These are phyloP conservation scores for Cercophora newfieldiana DNA, from an alignment of 495 filamentous ascomycete genomes.

Conservation along the genomic window DNA sequence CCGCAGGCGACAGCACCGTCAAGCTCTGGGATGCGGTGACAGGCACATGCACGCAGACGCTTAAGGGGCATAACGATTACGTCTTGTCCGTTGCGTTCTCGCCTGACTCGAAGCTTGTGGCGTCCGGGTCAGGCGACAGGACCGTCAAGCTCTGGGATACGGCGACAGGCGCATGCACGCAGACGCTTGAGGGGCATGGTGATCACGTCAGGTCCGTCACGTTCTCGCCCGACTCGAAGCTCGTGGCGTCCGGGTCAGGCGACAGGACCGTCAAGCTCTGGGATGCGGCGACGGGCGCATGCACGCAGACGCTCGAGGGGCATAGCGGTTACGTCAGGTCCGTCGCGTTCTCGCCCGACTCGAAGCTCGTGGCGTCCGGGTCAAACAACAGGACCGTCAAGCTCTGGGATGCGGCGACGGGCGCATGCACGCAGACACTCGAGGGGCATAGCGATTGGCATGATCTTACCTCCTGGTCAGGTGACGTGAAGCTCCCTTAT, in stretches of 20 bases:
- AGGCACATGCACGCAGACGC: conserved; percentile 20
- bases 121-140: conserved; percentile 32
- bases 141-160: conserved; percentile 34
- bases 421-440: conserved; percentile 19
- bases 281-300: conserved; percentile 31
- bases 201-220: not conserved
- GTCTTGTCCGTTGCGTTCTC: not conserved
- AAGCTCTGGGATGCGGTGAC: conserved; percentile 40
- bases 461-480: conserved; percentile 16
- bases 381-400: conserved; percentile 36
- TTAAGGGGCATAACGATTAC: conserved; percentile 17
- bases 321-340: conserved; percentile 16
- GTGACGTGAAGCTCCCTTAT: not conserved
- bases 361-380: conserved; percentile 30
- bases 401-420: conserved; percentile 39
- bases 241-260: conserved; percentile 33
- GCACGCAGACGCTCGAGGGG: conserved; percentile 16
- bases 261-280: conserved; percentile 42
- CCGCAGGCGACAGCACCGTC: conserved; percentile 33
- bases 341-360: not conserved
- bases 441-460: conserved; percentile 16
- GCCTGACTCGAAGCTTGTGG: conserved; percentile 24
- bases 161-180: conserved; percentile 19
- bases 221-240: conserved; percentile 14
- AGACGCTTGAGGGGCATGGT: conserved; percentile 17